Percentiles rank a stretch among this genome's conserved stretches.
These are phyloP conservation scores for Suillus subaureus DNA, from an alignment of 768 basidiomycete species.

Conservation along the genomic window DNA sequence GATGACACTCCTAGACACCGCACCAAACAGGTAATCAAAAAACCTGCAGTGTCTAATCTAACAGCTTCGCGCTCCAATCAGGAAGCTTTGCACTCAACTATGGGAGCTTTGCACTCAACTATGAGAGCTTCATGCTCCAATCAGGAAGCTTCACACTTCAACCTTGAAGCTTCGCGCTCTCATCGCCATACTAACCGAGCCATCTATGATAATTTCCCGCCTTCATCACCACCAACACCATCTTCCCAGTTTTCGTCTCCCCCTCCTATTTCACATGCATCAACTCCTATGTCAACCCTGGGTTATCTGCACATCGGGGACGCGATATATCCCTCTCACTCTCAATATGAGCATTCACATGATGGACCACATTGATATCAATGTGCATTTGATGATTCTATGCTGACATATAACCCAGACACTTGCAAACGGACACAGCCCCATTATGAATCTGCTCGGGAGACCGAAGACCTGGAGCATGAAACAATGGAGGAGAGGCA, in stretches of 20 bases:
- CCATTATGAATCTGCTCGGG: neutral
- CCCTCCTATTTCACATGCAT: neutral
- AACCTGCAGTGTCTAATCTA: neutral
- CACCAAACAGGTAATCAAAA: neutral
- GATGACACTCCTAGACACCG: neutral
- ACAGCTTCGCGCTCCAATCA: neutral
- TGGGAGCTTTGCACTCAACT: neutral
- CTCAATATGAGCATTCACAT: neutral
- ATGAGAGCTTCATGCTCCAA: neutral
- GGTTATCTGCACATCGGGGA: neutral
- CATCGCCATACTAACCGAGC: neutral
- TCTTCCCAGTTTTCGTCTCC: neutral
- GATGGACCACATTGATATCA: neutral
- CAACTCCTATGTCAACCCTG: neutral
- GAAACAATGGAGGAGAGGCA: neutral
- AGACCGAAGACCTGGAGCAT: neutral
- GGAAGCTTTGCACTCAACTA: neutral
- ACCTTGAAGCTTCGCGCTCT: neutral
- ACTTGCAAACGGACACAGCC: neutral
- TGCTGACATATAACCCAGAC: neutral
- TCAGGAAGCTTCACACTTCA: neutral
- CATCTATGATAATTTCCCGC: neutral
- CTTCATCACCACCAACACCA: neutral
- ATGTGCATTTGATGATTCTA: neutral
- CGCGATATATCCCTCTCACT: neutral